A percentile compares a stretch with the other conserved stretches of the same genome.
Conservation (phyloP, 2,329 filamentous ascomycete genomes). For the Penicillium fuscoglaucum region DNA sequence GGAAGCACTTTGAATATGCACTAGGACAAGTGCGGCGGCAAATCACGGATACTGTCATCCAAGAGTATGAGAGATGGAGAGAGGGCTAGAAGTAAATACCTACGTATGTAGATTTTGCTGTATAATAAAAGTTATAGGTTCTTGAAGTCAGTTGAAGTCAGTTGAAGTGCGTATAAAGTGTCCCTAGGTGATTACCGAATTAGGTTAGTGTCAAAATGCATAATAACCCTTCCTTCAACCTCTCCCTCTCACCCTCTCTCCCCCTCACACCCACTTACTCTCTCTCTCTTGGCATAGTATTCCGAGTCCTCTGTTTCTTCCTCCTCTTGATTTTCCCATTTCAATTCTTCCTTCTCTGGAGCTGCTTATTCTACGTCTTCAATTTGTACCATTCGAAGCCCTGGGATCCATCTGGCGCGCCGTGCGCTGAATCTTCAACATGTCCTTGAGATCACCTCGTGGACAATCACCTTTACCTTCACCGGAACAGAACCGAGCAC, state of each 20-base stretch:
- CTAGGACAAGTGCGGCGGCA: slow-evolving; percentile 53
- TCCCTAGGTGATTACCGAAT: slow-evolving; percentile 19
- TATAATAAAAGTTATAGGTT: slow-evolving; percentile 1
- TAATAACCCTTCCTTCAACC: background rate
- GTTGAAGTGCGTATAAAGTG: background rate
- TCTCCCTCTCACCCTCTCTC: background rate
- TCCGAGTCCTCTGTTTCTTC: background rate
- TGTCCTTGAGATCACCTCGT: slow-evolving; percentile 31
- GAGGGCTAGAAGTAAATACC: slow-evolving; percentile 16
- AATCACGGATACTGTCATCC: slow-evolving; percentile 61
- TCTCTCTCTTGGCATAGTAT: background rate
- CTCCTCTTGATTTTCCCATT: background rate
- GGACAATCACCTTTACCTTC: slow-evolving; percentile 33
- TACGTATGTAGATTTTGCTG: background rate
- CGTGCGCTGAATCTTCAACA: slow-evolving; percentile 11
- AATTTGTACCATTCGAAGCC: background rate
- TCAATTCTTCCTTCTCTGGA: background rate
- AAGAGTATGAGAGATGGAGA: slow-evolving; percentile 60
- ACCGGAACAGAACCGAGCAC: slow-evolving; percentile 23
- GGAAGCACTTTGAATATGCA: slow-evolving; percentile 48
- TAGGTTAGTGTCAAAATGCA: slow-evolving; percentile 13
- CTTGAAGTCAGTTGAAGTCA: background rate
- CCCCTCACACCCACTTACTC: too few species aligned
- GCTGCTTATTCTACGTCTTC: background rate
- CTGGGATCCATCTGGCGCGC: background rate